Conservation (phyloP, 441 rosid species). For the Adansonia gregorii region DNA sequence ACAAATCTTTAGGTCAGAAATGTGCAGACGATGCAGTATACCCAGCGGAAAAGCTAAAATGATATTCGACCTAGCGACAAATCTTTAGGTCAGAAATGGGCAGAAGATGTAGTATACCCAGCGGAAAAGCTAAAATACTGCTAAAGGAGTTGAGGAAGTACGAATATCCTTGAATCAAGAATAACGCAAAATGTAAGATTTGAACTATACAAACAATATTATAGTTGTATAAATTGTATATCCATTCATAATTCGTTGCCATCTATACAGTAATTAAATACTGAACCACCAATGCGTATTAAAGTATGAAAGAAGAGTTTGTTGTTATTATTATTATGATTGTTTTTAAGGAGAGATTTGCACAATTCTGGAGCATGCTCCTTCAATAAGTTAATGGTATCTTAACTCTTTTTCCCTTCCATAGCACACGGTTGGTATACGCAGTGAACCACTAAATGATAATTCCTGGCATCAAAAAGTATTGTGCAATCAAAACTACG, state of each 20-base stretch:
- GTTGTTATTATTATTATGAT: neutral
- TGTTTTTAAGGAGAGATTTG: neutral
- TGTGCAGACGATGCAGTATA: neutral
- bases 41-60: neutral
- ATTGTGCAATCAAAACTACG: constrained; percentile 1
- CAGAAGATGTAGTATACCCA: neutral
- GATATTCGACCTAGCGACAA: neutral
- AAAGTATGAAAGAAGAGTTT: neutral
- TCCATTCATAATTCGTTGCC: neutral
- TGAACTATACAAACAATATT: neutral
- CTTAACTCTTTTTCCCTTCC: neutral
- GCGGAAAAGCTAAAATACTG: constrained; percentile 8
- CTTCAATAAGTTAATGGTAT: neutral
- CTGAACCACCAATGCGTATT: neutral
- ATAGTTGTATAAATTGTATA: neutral
- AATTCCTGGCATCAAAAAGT: neutral
- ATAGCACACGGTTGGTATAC: neutral
- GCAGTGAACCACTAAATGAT: neutral
- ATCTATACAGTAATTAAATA: neutral
- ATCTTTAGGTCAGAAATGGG: neutral
- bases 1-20: neutral
- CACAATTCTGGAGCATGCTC: neutral
- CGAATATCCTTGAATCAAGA: neutral
- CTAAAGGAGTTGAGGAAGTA: neutral
- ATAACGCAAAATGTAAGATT: neutral